phyloP scores from a whole-genome alignment of 129 eudicot species.

The Flaveria linearis region DNA sequence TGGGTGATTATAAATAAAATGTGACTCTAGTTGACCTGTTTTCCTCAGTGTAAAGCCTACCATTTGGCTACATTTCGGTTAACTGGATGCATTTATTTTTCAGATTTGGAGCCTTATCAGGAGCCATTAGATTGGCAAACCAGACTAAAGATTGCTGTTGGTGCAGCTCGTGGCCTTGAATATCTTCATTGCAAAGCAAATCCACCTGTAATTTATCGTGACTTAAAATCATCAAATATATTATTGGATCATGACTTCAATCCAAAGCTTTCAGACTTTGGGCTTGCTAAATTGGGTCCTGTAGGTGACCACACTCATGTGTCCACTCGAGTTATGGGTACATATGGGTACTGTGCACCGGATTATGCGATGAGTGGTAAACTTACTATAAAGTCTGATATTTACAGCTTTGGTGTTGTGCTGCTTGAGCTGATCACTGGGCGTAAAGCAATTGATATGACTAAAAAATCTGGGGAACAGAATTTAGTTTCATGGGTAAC shows the following conservation, averaged over 20 bases:
- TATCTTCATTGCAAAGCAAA: slow-evolving; percentile 84
- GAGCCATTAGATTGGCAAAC: slow-evolving; percentile 77
- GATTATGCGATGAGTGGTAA: slow-evolving; percentile 92
- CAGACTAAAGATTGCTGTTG: slow-evolving; percentile 77
- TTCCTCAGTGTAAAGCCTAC: not conserved
- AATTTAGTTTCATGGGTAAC: slow-evolving; percentile 81
- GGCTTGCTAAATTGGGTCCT: slow-evolving; percentile 95
- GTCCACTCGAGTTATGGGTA: slow-evolving; percentile 95
- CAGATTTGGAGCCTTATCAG: slow-evolving; percentile 55
- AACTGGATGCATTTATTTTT: not conserved
- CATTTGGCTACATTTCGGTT: not conserved
- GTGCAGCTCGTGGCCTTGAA: slow-evolving; percentile 87
- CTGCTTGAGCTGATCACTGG: slow-evolving; percentile 81
- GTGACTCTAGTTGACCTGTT: not conserved
- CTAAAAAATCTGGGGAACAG: slow-evolving; percentile 64
- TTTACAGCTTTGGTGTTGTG: slow-evolving; percentile 91
- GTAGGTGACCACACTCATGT: slow-evolving; percentile 93
- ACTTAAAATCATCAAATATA: slow-evolving; percentile 88
- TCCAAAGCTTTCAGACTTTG: slow-evolving; percentile 86
- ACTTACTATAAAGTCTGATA: slow-evolving; percentile 83
- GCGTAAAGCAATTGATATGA: slow-evolving; percentile 67
- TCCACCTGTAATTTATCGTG: slow-evolving; percentile 94
- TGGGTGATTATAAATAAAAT: not conserved
- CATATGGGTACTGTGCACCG: slow-evolving; percentile 96
- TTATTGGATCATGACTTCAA: slow-evolving; percentile 75